Conservation (phyloP, 805 yeast genomes). For the Cyberlindnera sargentensis region DNA sequence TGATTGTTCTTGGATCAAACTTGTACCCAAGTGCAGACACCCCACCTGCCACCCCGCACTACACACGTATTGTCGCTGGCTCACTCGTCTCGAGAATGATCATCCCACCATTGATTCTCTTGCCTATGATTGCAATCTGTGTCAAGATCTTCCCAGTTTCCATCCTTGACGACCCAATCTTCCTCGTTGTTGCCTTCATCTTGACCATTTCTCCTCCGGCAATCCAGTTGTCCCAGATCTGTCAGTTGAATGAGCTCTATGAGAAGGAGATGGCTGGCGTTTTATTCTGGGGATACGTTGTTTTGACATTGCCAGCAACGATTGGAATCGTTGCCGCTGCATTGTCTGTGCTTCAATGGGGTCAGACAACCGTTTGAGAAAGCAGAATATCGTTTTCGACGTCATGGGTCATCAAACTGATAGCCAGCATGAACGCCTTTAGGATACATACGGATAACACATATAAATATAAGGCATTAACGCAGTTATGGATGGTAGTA, state of each 20-base stretch:
- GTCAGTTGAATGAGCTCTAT: constrained; percentile 66
- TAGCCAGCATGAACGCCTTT: too few species aligned
- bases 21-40: constrained; percentile 61
- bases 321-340: constrained; percentile 65
- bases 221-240: constrained; percentile 73
- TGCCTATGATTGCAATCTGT: constrained; percentile 58
- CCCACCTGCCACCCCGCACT: constrained; percentile 59
- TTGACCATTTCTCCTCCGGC: constrained; percentile 80
- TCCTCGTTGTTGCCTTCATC: constrained; percentile 67
- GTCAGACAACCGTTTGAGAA: too few species aligned
- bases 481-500: too few species aligned
- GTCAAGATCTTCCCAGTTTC: constrained; percentile 61
- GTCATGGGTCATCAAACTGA: too few species aligned
- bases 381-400: too few species aligned
- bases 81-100: constrained; percentile 74
- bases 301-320: constrained; percentile 69
- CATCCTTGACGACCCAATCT: constrained; percentile 75
- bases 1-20: constrained; percentile 75
- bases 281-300: constrained; percentile 75
- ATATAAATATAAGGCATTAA: too few species aligned
- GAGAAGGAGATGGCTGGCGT: constrained; percentile 82
- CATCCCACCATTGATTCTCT: constrained; percentile 57
- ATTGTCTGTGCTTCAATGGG: constrained; percentile 40
- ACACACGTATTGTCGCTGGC: constrained; percentile 58
- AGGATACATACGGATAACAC: too few species aligned